Evolutionary conservation across 352 stramenopile species (phyloP), one percentile per base, ranked within the genome.

Genomic region (Phytophthora capsici): DNA sequence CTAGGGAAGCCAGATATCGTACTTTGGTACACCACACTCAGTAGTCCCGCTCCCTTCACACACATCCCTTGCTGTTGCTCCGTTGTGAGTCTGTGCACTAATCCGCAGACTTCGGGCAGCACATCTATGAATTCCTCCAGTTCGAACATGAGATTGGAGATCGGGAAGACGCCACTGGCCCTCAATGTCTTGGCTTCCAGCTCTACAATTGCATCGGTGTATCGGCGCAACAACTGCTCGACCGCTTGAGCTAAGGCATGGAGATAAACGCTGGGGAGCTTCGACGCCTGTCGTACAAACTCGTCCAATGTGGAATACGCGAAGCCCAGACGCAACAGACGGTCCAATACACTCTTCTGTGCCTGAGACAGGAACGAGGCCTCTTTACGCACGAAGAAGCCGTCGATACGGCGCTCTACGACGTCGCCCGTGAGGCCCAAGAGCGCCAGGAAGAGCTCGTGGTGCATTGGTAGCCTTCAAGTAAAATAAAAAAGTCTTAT

Each of bases 371-470:
- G 47, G 53, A 90, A 89, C 0, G 51, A 43, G 4, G 66, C 63
- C 4, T 84, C 80, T 4, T 49, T 40, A 14, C 75, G 65, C 17
- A 93, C 60, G 66, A 82, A 88, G 69, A 90, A 90, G 12, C 82
- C 78, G 28, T 90, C 80, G 40, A 14, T 20, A n/a, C 72, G 70
- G 40, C 68, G 67, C 49, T 90, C 77, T 5, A 91, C 53, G 4
- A 93, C 71, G 75, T 89, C 84, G 57, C 84, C 82, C 0, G 78
- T 61, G 49, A 88, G 80, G 8, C 84, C 84, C 40, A 93, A 70
- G 58, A 93, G 64, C 60, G 84, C 84, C 53, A 93, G 71, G 67
- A 93, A 88, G 26, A 93, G 76, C 63, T 93, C 84, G 67, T 93
- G 84, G 61, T 90, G 84, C 84, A 93, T 93, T 19, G 57, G 32